Percentiles rank a stretch among this genome's conserved stretches.
Conservation (phyloP, 2,329 filamentous ascomycete species). For the Pestalotiopsis sp. region DNA sequence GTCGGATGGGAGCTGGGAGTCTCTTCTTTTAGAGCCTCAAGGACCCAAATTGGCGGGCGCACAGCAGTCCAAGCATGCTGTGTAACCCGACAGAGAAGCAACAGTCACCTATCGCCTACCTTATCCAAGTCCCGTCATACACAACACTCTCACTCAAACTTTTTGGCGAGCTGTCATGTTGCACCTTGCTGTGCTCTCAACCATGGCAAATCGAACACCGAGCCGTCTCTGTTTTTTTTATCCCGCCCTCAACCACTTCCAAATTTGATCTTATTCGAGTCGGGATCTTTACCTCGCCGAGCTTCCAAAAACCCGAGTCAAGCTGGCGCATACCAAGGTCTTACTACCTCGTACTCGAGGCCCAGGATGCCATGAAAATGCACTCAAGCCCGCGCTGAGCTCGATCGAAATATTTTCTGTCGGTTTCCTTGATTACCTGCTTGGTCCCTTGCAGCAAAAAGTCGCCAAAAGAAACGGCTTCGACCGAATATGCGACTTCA, state of each 20-base stretch:
- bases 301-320: not conserved
- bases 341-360: not conserved
- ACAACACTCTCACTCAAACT: not conserved
- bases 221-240: not conserved
- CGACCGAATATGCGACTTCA: not conserved
- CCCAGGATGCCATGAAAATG: not conserved
- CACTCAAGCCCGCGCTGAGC: not conserved
- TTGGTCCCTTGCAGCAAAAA: not conserved
- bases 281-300: not conserved
- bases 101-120: too few species aligned
- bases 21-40: not conserved
- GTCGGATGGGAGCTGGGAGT: not conserved
- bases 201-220: not conserved
- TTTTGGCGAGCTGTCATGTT: not conserved
- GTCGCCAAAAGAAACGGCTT: not conserved
- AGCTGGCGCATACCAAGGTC: not conserved
- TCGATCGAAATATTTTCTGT: not conserved
- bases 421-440: not conserved
- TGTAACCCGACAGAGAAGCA: not conserved
- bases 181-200: not conserved
- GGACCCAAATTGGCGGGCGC: not conserved
- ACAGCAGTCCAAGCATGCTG: not conserved
- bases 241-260: not conserved
- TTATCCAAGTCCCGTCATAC: not conserved
- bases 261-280: not conserved